Percentiles rank a stretch among this genome's conserved stretches.
These are phyloP conservation scores for Colletotrichum cereale DNA, from an alignment of 2,329 filamentous ascomycete species.

Conservation along the genomic window DNA sequence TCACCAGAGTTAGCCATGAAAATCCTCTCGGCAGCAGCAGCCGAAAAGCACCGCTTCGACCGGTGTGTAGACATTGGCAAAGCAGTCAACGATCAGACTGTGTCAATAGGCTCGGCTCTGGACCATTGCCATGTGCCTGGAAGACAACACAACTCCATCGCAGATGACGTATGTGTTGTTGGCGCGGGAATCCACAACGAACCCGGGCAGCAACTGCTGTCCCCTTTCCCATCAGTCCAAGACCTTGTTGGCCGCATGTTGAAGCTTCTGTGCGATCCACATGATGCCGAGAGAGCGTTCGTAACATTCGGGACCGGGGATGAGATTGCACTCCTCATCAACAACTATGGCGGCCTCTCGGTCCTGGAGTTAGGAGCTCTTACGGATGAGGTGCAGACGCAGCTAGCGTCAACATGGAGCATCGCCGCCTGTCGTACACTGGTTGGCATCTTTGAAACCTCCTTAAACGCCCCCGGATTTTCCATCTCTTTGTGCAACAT, in stretches of 20 bases:
- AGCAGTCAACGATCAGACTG: constrained; percentile 68
- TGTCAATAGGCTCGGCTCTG: constrained; percentile 77
- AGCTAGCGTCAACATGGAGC: constrained; percentile 61
- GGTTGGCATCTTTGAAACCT: constrained; percentile 63
- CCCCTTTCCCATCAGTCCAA: constrained; percentile 55
- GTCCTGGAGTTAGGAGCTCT: constrained; percentile 67
- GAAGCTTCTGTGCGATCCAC: constrained; percentile 62
- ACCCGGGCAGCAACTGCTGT: constrained; percentile 46
- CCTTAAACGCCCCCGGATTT: constrained; percentile 67
- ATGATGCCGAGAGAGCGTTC: constrained; percentile 67
- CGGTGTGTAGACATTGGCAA: constrained; percentile 69
- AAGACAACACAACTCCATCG: constrained; percentile 62
- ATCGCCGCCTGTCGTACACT: constrained; percentile 62
- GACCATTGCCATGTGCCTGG: constrained; percentile 81
- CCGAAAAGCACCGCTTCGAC: constrained; percentile 66
- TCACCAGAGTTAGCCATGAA: constrained; percentile 71
- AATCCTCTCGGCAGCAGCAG: constrained; percentile 76
- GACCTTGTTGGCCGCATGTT: constrained; percentile 61
- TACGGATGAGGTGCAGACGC: constrained; percentile 62
- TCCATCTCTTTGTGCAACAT: constrained; percentile 67
- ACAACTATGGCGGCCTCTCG: constrained; percentile 69
- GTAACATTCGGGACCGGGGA: constrained; percentile 58
- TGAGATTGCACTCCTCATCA: constrained; percentile 64
- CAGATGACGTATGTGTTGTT: constrained; percentile 53
- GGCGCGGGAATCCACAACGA: constrained; percentile 71